Evolutionary conservation across 805 yeast genomes (phyloP), one percentile per base, ranked within the genome.

Genomic region (Yamadazyma ubonensis): DNA sequence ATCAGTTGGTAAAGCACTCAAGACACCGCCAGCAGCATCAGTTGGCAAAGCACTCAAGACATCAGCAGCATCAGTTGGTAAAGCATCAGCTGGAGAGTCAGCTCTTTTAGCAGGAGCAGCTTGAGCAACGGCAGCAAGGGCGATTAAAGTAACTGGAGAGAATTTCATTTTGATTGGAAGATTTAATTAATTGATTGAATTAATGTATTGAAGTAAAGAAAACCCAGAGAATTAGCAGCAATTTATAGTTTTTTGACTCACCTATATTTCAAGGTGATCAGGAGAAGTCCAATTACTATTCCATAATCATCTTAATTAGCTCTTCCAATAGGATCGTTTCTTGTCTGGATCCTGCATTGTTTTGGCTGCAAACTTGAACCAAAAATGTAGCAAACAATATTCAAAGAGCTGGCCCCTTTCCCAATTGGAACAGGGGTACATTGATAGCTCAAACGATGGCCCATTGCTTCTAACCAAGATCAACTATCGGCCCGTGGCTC

Each of bases 41-140:
- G 39, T 29, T 29, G 41, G 41, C n/a, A n/a, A n/a, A n/a, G n/a
- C n/a, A n/a, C n/a, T n/a, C n/a, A n/a, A n/a, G n/a, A n/a, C n/a
- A n/a, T n/a, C n/a, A 27, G 34, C 15, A 16, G 25, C 22, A 22
- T 18, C 40, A 28, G 39, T 25, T 29, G 41, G 41, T 16, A 40
- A n/a, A 16, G 28, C 26, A 29, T 20, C 38, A 18, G 36, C 19
- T 21, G 38, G 26, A 22, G 18, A 22, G 28, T 35, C 44, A 17
- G 34, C 46, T 36, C 42, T 39, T 27, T 39, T 43, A 26, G 37
- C 47, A 20, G 46, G 47, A 36, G 50, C 50, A 41, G 47, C 47
- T 33, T 35, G 33, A 33, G 37, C 43, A 36, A 20, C 31, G 22
- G 44, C 34, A 33, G 45, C 32, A 14, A 46, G 21, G 33, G 43